phyloP scores from a whole-genome alignment of 352 stramenopile species.

The Phytophthora megakarya region DNA sequence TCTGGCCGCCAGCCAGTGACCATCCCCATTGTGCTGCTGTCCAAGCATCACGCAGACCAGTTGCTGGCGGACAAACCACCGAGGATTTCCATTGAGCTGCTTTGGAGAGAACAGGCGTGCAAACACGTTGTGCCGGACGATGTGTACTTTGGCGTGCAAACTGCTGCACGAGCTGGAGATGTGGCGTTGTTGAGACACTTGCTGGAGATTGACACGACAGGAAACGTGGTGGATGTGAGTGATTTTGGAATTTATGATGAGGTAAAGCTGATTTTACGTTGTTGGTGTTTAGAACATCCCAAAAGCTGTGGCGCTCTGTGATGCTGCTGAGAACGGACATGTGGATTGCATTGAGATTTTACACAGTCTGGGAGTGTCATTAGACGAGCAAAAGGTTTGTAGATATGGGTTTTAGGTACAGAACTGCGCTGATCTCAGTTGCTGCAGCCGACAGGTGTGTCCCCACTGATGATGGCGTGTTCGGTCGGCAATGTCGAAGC shows the following conservation, averaged over 20 bases:
- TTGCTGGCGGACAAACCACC: conserved; percentile 57
- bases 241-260: too few species aligned
- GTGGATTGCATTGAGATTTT: conserved; percentile 86
- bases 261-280: conserved; percentile 21
- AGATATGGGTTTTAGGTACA: not conserved
- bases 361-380: conserved; percentile 76
- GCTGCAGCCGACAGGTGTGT: conserved; percentile 83
- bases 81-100: conserved; percentile 69
- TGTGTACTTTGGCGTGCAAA: conserved; percentile 73
- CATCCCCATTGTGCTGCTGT: conserved; percentile 81
- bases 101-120: conserved; percentile 74
- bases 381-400: conserved; percentile 83
- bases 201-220: conserved; percentile 66
- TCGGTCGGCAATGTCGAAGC: conserved; percentile 89
- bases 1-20: conserved; percentile 73
- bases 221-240: conserved; percentile 64
- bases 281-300: conserved; percentile 58
- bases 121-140: conserved; percentile 72
- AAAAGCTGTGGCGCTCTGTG: conserved; percentile 79
- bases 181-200: conserved; percentile 77
- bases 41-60: conserved; percentile 79
- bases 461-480: conserved; percentile 83
- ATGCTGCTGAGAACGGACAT: conserved; percentile 80
- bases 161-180: conserved; percentile 72
- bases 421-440: conserved; percentile 13